Percentiles rank a stretch among this genome's conserved stretches.
Evolutionary conservation across 1,284 basidiomycete genomes (phyloP).

Genomic region (Ceratobasidium sp.): DNA sequence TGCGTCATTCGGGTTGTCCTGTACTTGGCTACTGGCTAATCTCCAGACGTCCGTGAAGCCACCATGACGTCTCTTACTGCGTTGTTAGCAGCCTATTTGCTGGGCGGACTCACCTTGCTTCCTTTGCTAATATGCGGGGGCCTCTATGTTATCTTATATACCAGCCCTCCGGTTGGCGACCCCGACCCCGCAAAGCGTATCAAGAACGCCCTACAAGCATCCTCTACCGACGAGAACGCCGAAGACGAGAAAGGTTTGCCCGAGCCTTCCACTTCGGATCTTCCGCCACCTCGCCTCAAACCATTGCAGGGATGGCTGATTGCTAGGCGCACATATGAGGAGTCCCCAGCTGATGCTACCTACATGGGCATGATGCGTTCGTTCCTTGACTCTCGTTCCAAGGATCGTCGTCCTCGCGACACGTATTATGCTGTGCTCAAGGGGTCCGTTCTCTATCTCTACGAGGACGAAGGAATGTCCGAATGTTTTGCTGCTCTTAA

Average conservation of each 20-base stretch:
- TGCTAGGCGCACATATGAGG: slow-evolving; percentile 83
- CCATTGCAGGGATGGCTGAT: slow-evolving; percentile 87
- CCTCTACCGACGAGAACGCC: slow-evolving; percentile 1
- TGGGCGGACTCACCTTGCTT: slow-evolving; percentile 89
- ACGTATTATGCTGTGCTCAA: slow-evolving; percentile 91
- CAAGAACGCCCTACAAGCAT: slow-evolving; percentile 53
- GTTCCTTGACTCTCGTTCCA: slow-evolving; percentile 79
- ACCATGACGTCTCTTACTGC: slow-evolving; percentile 55
- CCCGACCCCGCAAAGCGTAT: slow-evolving; percentile 62
- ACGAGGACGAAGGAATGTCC: slow-evolving; percentile 88
- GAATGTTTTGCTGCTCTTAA: slow-evolving; percentile 90
- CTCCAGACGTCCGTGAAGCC: not conserved
- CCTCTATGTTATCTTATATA: slow-evolving; percentile 72
- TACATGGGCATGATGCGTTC: slow-evolving; percentile 77
- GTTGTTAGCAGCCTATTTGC: slow-evolving; percentile 81
- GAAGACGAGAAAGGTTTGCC: slow-evolving; percentile 32
- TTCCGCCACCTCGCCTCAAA: slow-evolving; percentile 53
- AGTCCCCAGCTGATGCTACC: slow-evolving; percentile 68
- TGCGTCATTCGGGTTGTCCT: not conserved
- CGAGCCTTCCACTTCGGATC: slow-evolving; percentile 16
- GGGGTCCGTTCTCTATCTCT: slow-evolving; percentile 88
- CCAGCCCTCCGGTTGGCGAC: slow-evolving; percentile 79
- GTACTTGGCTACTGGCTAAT: not conserved
- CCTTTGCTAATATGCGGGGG: slow-evolving; percentile 68
- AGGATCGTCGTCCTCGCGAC: slow-evolving; percentile 86